Evolutionary conservation across 345 rosid genomes (phyloP), one percentile per base, ranked within the genome.

Genomic region (Hevea brasiliensis): DNA sequence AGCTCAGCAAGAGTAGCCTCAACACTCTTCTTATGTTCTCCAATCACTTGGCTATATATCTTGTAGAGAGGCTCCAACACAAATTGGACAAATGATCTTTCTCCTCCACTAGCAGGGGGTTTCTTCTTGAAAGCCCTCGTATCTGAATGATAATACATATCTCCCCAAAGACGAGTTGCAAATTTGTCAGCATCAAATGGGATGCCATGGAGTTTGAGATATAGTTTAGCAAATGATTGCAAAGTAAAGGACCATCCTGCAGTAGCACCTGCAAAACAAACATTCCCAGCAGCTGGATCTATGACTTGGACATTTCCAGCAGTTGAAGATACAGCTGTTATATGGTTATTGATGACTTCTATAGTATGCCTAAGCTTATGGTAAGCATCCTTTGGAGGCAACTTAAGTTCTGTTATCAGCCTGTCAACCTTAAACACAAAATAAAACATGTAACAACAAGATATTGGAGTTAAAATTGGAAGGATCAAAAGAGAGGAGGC

Each of bases 211-310:
- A 95, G 96, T 84, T 89, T 95, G 72, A 89, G 86, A 85, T 95
- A 92, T 68, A 91, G 70, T 76, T 89, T 92, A 20, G 99, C 93
- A 89, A 95, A 95, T 54, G 99, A 95, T 13, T 92, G 99, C 85
- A 95, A 84, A 69, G 99, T 91, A 87, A 92, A 95, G 44, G 96
- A 91, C 98, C 99, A 95, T 69, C 99, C 99, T 0, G 99, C 97
- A 29, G 89, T 86, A 11, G 85, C 99, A 87, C 96, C 81, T 24
- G 99, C 97, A 86, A 95, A 95, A 79, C 99, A 91, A 72, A 91
- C 96, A 84, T 95, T 95, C 76, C 99, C 98, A 68, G 92, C 92
- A 63, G 77, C 84, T 23, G 99, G 99, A 79, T 95, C 98, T 79
- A 95, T 89, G 53, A 86, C 81, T 55, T 87, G 93, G 64, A 87